A percentile compares a stretch with the other conserved stretches of the same genome.
These are phyloP conservation scores for Didymella arachidicola DNA, from an alignment of 2,329 filamentous ascomycete genomes.

Conservation along the genomic window DNA sequence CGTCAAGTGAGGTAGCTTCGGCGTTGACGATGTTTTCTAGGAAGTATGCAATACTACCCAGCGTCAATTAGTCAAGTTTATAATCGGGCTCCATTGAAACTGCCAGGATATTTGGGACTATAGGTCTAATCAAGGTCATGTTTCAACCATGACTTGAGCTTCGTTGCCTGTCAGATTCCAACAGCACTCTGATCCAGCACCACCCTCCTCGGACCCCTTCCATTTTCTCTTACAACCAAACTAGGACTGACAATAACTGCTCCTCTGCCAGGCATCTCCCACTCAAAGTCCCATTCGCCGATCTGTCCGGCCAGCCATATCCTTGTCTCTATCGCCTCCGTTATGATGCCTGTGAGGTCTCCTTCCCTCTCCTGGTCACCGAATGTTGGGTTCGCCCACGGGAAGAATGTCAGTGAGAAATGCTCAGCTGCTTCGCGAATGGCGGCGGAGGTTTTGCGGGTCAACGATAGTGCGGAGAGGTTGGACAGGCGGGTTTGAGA, in stretches of 20 bases:
- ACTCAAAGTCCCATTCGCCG: constrained; percentile 36
- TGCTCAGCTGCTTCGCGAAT: constrained; percentile 46
- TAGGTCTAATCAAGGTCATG: too few species aligned
- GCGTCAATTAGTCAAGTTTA: too few species aligned
- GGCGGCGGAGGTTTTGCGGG: constrained; percentile 23
- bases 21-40: too few species aligned
- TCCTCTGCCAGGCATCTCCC: constrained; percentile 36
- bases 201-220: constrained; percentile 6
- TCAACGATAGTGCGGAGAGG: constrained; percentile 8
- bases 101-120: too few species aligned
- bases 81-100: too few species aligned
- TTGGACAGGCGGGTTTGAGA: constrained; percentile 10
- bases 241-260: constrained; percentile 36
- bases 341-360: constrained; percentile 38
- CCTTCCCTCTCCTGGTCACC: constrained; percentile 42
- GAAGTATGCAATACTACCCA: too few species aligned
- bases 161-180: not conserved
- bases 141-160: too few species aligned
- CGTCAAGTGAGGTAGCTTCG: too few species aligned
- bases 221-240: constrained; percentile 25
- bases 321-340: constrained; percentile 34
- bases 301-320: constrained; percentile 44
- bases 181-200: constrained; percentile 12
- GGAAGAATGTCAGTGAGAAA: constrained; percentile 47
- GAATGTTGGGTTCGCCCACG: constrained; percentile 42